Conservation (phyloP, 768 basidiomycete genomes). For the Sarcomyxa edulis region DNA sequence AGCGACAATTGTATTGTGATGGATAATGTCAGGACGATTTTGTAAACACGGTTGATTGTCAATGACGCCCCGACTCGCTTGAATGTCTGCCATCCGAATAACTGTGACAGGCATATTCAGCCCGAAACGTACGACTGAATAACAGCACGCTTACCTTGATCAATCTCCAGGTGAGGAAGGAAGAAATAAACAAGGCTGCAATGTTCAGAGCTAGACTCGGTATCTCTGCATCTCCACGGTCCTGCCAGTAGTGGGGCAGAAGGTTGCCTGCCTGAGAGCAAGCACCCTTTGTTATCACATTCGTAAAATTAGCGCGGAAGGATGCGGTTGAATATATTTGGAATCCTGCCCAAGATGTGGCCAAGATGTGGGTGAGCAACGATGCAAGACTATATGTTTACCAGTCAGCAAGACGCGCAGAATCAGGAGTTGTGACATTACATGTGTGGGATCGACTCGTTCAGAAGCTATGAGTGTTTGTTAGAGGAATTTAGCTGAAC, state of each 20-base stretch:
- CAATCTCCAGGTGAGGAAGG: constrained; percentile 66
- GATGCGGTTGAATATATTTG: constrained; percentile 56
- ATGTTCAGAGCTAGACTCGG: constrained; percentile 59
- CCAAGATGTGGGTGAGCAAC: constrained; percentile 66
- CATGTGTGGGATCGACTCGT: constrained; percentile 80
- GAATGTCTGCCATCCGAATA: constrained; percentile 86
- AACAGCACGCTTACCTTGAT: constrained; percentile 46
- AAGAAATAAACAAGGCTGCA: constrained; percentile 53
- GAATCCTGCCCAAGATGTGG: constrained; percentile 68
- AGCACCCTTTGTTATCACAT: constrained; percentile 57
- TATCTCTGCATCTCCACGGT: constrained; percentile 56
- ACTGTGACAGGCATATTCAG: constrained; percentile 23
- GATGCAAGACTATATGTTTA: constrained; percentile 43
- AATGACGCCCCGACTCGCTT: constrained; percentile 77
- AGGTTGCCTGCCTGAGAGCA: constrained; percentile 48
- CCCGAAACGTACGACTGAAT: neutral
- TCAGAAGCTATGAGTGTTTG: constrained; percentile 29
- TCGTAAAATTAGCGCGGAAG: constrained; percentile 53
- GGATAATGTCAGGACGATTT: constrained; percentile 61
- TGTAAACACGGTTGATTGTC: constrained; percentile 71
- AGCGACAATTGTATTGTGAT: constrained; percentile 71
- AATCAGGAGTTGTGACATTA: neutral
- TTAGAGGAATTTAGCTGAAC: neutral
- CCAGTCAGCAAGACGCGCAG: neutral
- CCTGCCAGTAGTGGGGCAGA: constrained; percentile 61